Evolutionary conservation across 1,284 basidiomycete species (phyloP), one percentile per base, ranked within the genome.

Genomic region (Moesziomyces aphidis): DNA sequence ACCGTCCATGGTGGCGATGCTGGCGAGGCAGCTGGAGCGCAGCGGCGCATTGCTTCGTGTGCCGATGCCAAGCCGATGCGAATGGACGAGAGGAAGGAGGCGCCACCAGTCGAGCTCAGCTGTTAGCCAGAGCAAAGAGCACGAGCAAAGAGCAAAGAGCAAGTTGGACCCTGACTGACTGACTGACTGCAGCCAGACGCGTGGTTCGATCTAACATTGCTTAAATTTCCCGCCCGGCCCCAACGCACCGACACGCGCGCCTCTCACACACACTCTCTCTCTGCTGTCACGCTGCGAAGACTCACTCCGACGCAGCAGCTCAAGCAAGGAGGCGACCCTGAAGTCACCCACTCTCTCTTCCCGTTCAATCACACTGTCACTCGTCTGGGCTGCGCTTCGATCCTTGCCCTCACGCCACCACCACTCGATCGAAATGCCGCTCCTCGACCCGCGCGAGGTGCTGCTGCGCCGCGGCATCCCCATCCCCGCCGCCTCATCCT

Each of bases 361-460:
- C 24, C 6, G 4, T 24, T 24, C 26, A 26, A 26, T 26, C 31
- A 34, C 10, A 2, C 31, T 34, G 10, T 42, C 39, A 42, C 39
- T 42, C 39, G 39, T 6, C 39, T 42, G 17, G 39, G 34, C 34
- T 34, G 10, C 10, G 10, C 34, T 15, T 15, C 22, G 22, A 24
- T 10, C 39, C 44, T 36, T 60, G 21, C 44, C 34, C 26, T 36
- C 8, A 23, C 34, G 10, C 28, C 26, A 15, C 7, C 36, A 11
- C 24, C 11, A 31, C 4, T 34, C 23, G 24, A 13, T 8, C n/a
- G 34, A 58, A 13, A 75, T 75, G 73, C 73, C 63, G 48, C 52
- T 75, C 4, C 28, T 75, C 19, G 60, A 75, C 28, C 73, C 73
- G n/a, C 55, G 68, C 43, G 54, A 71, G 51, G 63, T 75, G 44